Evolutionary conservation across 176 grass and related monocot genomes (phyloP).

Genomic region (Ensete glaucum): DNA sequence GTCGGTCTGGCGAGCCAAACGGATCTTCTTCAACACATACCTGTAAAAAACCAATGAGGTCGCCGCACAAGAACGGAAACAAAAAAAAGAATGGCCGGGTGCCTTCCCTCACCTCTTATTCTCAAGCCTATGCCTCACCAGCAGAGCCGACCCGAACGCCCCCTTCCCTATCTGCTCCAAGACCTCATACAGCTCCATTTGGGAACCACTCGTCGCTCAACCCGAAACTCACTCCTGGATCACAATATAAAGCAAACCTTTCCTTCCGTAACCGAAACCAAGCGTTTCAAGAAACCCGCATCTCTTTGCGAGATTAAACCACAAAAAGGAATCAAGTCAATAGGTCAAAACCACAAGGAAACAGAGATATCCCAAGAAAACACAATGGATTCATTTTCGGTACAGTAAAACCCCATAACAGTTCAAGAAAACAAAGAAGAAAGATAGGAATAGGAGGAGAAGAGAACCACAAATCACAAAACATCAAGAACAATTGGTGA

Average conservation of each 20-base stretch:
- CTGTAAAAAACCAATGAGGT: slow-evolving; percentile 17
- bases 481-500: neutral
- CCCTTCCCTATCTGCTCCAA: slow-evolving; percentile 96
- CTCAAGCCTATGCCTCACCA: slow-evolving; percentile 77
- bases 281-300: neutral
- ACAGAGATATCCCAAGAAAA: neutral
- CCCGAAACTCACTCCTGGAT: neutral
- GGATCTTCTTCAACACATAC: slow-evolving; percentile 94
- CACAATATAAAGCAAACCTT: too few species aligned
- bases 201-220: neutral
- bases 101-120: slow-evolving; percentile 68
- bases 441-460: neutral
- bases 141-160: slow-evolving; percentile 79
- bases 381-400: too few species aligned
- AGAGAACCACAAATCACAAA: neutral
- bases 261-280: neutral
- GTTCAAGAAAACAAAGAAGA: neutral
- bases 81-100: neutral
- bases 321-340: neutral
- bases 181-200: slow-evolving; percentile 91
- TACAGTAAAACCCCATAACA: neutral
- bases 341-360: neutral
- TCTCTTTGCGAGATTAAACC: neutral
- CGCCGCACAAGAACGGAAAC: slow-evolving; percentile 10
- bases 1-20: slow-evolving; percentile 75